Conservation (phyloP, 495 filamentous ascomycete species). For the Penicillium pancosmium region DNA sequence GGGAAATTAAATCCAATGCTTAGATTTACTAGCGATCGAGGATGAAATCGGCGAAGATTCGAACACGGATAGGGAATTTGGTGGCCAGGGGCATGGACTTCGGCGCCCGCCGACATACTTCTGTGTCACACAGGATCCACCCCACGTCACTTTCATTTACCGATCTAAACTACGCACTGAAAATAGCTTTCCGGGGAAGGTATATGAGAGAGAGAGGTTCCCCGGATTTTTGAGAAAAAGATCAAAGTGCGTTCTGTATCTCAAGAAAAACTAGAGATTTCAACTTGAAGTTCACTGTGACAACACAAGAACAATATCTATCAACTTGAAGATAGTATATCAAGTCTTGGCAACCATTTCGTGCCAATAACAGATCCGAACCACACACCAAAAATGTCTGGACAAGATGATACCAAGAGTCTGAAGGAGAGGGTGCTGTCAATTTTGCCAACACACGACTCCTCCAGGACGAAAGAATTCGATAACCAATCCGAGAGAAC, state of each 20-base stretch:
- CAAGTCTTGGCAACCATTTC: not conserved
- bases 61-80: not conserved
- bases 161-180: constrained; percentile 11
- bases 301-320: not conserved
- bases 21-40: not conserved
- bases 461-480: constrained; percentile 12
- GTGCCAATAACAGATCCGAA: not conserved
- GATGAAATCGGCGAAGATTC: not conserved
- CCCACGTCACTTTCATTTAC: not conserved
- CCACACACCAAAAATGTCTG: constrained; percentile 9
- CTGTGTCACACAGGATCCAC: constrained; percentile 2
- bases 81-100: constrained; percentile 6
- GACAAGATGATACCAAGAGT: constrained; percentile 10
- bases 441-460: constrained; percentile 13
- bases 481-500: constrained; percentile 21
- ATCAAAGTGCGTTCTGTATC: not conserved
- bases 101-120: constrained; percentile 12
- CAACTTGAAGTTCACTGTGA: not conserved
- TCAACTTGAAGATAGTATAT: not conserved
- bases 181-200: not conserved
- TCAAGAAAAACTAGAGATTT: not conserved
- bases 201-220: constrained; percentile 2
- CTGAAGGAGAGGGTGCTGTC: constrained; percentile 20
- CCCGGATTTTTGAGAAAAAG: not conserved
- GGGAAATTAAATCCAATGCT: not conserved